These are phyloP conservation scores for Kodamaea sagamina DNA, from an alignment of 805 yeast genomes.

Conservation along the genomic window DNA sequence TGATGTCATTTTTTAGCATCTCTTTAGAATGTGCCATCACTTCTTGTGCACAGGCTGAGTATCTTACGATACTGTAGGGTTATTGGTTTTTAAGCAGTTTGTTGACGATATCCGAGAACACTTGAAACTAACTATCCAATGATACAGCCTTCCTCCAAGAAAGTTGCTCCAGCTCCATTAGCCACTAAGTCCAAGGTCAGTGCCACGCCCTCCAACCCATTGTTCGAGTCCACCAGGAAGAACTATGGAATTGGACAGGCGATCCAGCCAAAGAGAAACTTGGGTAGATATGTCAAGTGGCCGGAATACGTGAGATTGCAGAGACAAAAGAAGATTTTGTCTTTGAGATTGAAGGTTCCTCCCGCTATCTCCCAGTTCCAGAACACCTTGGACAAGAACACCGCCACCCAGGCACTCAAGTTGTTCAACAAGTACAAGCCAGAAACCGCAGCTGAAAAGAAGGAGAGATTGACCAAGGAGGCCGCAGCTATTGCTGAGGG, in stretches of 20 bases:
- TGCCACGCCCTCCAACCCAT: conserved; percentile 33
- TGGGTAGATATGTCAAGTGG: conserved; percentile 97
- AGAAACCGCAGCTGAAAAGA: conserved; percentile 96
- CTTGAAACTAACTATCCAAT: conserved; percentile 22
- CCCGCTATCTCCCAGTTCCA: conserved; percentile 98
- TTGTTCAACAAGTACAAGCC: conserved; percentile 99
- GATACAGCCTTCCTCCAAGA: conserved; percentile 33
- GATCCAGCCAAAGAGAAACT: conserved; percentile 93
- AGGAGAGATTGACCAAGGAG: conserved; percentile 97
- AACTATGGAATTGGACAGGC: conserved; percentile 96
- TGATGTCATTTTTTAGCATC: conserved; percentile 17
- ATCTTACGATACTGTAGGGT: conserved; percentile 27
- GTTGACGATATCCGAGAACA: conserved; percentile 18
- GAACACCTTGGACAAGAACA: conserved; percentile 95
- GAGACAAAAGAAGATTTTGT: conserved; percentile 97
- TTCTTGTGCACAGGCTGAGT: conserved; percentile 31
- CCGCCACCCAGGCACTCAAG: conserved; percentile 96
- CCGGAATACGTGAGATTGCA: conserved; percentile 97
- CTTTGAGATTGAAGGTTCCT: conserved; percentile 97
- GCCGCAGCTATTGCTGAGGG: conserved; percentile 99
- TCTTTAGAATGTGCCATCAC: conserved; percentile 20
- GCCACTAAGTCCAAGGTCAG: conserved; percentile 37
- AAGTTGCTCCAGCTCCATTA: conserved; percentile 51
- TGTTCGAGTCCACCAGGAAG: conserved; percentile 72
- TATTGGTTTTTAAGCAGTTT: conserved; percentile 18